Base-by-base conservation (phyloP, 2,329 filamentous ascomycete genomes). In the Periconia sp. region DNA sequence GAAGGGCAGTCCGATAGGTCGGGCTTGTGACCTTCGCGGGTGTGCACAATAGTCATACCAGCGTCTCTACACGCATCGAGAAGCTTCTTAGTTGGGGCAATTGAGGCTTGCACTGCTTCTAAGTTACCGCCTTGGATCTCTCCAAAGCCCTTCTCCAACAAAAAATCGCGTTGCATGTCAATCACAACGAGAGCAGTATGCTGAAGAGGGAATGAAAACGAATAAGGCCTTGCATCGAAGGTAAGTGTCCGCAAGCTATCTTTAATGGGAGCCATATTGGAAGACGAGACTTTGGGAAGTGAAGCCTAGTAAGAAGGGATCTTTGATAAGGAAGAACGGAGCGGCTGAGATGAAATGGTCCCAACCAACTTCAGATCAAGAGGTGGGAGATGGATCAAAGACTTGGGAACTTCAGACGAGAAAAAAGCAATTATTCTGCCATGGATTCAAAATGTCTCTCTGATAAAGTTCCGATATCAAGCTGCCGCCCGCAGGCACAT, bases 1-100 rank as follows among this genome's bases (percentile, higher is more conserved):
- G 78, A 74, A 6, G 78, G 76, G 28, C 77, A 71, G 56, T 82
- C 78, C 4, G 77, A 75, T 9, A 82, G 68, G 54, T 81, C 75
- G 7, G 77, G 76, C 15, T 68, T 64, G 44, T 79, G 75, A 12
- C 77, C 75, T 62, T 78, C 75, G 43, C 77, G 68, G 3, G 76
- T 78, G 50, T 79, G 77, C 21, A 79, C 66, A 18, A 79, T 66
- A 10, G 73, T 63, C 50, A 81, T 53, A 37, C 76, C 71, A 40
- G 71, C 60, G 43, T 54, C 53, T 38, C 76, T 68, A 43, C 71
- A 75, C 11, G 69, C 64, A 33, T 73, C 60, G 3, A 80, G 63
- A 5, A 77, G 63, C 47, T 65, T 70, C 54, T 64, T 74, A 37
- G 63, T 75, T 38, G 63, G 68, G 48, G 50, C 63, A 62, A 73